Conservation (phyloP, 2,329 filamentous ascomycete genomes). For the Zymoseptoria crescenta region DNA sequence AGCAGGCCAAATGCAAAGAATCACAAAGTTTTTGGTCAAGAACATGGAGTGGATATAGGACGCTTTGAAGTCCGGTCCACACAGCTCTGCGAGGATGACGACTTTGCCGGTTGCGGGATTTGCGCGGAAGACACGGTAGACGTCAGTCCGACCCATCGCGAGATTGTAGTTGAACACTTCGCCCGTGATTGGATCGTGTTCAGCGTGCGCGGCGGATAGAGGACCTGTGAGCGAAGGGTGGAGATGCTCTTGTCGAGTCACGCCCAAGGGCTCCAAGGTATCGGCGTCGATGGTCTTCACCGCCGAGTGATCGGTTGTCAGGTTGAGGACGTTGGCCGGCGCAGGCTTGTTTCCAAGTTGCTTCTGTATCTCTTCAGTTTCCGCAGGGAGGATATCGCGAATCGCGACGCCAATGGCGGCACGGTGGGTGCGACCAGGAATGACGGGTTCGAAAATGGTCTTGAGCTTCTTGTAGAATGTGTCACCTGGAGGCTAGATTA, state of each 20-base stretch:
- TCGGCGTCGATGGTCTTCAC: constrained; percentile 57
- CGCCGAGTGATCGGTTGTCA: constrained; percentile 56
- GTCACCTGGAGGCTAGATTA: not conserved
- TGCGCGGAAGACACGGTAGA: constrained; percentile 63
- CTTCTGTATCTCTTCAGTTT: not conserved
- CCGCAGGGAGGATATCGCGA: not conserved
- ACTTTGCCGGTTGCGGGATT: constrained; percentile 57
- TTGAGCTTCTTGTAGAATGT: constrained; percentile 58
- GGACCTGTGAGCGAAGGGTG: constrained; percentile 62
- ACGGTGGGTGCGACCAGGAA: not conserved
- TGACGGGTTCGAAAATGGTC: constrained; percentile 45
- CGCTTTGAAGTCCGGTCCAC: constrained; percentile 40
- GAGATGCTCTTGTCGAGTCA: constrained; percentile 52
- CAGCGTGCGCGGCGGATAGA: constrained; percentile 62
- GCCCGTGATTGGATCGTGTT: constrained; percentile 62
- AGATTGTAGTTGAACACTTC: constrained; percentile 79
- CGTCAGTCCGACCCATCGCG: constrained; percentile 48
- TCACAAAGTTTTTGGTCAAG: constrained; percentile 59
- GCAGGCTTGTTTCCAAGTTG: not conserved
- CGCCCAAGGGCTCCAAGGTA: constrained; percentile 64
- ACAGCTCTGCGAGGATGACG: constrained; percentile 61
- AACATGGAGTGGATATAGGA: constrained; percentile 79
- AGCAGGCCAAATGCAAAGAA: constrained; percentile 65
- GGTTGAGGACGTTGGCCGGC: constrained; percentile 31
- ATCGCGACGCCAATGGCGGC: not conserved